A percentile compares a stretch with the other conserved stretches of the same genome.
phyloP scores from a whole-genome alignment of 2,329 filamentous ascomycete species.

The Scedosporium apiospermum region DNA sequence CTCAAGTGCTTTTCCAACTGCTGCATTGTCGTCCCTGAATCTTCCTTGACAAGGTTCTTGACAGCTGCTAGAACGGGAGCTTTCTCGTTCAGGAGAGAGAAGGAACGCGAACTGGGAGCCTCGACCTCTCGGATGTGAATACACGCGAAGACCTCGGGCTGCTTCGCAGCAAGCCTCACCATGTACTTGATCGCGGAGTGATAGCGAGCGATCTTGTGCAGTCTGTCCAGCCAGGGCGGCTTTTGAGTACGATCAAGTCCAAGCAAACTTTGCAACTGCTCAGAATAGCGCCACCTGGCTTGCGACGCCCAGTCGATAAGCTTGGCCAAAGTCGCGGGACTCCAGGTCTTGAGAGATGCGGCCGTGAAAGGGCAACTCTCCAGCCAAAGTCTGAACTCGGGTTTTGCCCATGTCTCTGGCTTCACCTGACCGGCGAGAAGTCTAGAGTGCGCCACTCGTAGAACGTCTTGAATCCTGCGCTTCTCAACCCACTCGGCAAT shows the following conservation, averaged over 20 bases:
- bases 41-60: neutral
- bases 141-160: slow-evolving; percentile 13
- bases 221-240: slow-evolving; percentile 10
- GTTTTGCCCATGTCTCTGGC: neutral
- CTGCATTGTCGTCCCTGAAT: slow-evolving; percentile 5
- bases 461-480: neutral
- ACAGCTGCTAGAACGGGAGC: neutral
- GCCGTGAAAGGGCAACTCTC: slow-evolving; percentile 1
- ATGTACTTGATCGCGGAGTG: slow-evolving; percentile 16
- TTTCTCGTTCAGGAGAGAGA: neutral
- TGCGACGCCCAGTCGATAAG: slow-evolving; percentile 16
- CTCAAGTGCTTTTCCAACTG: neutral
- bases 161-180: slow-evolving; percentile 17
- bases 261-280: slow-evolving; percentile 13
- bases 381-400: slow-evolving; percentile 6
- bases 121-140: slow-evolving; percentile 13
- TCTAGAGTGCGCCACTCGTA: slow-evolving; percentile 11
- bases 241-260: neutral
- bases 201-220: slow-evolving; percentile 20
- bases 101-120: slow-evolving; percentile 8
- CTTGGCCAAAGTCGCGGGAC: neutral
- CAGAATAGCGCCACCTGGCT: slow-evolving; percentile 16
- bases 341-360: neutral
- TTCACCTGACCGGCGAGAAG: slow-evolving; percentile 10
- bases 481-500: slow-evolving; percentile 8